Evolutionary conservation across 2,329 filamentous ascomycete species (phyloP), one percentile per base, ranked within the genome.

Genomic region (Diaporthe eres): DNA sequence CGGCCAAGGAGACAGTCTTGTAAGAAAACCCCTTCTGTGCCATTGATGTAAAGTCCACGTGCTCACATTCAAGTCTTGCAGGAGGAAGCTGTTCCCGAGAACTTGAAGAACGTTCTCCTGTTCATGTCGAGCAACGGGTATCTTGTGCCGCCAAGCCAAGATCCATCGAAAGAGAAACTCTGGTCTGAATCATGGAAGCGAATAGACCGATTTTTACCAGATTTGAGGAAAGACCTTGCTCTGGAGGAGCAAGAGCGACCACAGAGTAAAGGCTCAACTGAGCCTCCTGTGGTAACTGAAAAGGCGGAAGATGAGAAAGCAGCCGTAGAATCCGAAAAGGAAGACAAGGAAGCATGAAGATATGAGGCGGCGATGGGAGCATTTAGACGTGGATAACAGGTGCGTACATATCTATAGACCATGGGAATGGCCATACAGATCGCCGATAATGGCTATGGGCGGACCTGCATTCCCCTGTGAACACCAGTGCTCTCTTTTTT

Each of bases 81-180:
- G 92, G 95, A 98, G 85, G 97, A 99, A 87, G 96, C 97, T 17
- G 95, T 98, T 3, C 94, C 95, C 0, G 97, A 99, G 84, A 97
- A 95, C 78, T 87, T 99, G 75, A 99, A 99, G 86, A 99, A 99
- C 79, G 95, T 98, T 71, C 87, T 98, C 34, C 89, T 99, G 13
- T 97, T 99, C 80, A 98, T 99, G 95, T 92, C 94, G 8, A 97
- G 93, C 82, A 96, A 94, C 70, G 96, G 94, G 49, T 96, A 94
- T 80, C 90, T 99, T 7, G 92, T 95, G 0, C 90, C 94, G 1
- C 94, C 94, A 17, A 87, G 85, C 78, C 84, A 89, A 79, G 89
- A 92, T 77, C 81, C 87, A 1, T 86, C 85, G 7, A 89, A 90
- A 80, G 88, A 88, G 82, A 88, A 87, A 80, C 85, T 92, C 25